These are phyloP conservation scores for Herpetomonas samuelpessoai DNA, from an alignment of 208 protist species.

Conservation along the genomic window DNA sequence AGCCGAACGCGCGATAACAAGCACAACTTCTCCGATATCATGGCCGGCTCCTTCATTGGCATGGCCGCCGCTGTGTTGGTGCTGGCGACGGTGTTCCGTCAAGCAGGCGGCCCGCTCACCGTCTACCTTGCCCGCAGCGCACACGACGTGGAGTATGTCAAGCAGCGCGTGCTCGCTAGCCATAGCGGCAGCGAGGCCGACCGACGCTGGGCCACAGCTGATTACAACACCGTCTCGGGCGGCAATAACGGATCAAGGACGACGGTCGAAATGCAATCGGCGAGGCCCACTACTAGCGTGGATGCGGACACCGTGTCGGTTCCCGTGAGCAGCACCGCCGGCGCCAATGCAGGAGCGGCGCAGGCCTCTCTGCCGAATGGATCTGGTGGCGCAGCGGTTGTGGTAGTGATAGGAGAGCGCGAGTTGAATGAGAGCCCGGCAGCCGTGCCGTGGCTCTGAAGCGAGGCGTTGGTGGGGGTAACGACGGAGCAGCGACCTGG, in stretches of 20 bases:
- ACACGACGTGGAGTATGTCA: conserved; percentile 34
- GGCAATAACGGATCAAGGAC: too few relatives aligned
- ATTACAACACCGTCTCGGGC: neutral
- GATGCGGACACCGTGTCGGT: neutral
- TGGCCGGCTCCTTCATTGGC: conserved; percentile 76
- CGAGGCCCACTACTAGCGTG: neutral
- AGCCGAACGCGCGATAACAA: conserved; percentile 85
- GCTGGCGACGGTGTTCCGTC: conserved; percentile 41
- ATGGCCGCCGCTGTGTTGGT: conserved; percentile 29
- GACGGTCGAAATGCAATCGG: too few relatives aligned
- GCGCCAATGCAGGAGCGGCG: neutral
- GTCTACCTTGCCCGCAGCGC: conserved; percentile 36
- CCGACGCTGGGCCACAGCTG: neutral
- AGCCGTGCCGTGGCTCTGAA: conserved; percentile 40
- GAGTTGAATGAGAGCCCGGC: conserved; percentile 37
- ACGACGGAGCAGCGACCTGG: neutral
- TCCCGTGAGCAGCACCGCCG: neutral
- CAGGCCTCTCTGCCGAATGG: too few relatives aligned
- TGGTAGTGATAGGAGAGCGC: conserved; percentile 11
- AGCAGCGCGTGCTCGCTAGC: neutral
- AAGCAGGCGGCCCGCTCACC: conserved; percentile 21
- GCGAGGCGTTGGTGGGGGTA: neutral
- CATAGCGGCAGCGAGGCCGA: neutral
- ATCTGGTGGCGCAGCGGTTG: neutral
- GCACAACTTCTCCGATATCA: conserved; percentile 87